phyloP scores from a whole-genome alignment of 345 rosid genomes.

The Pelargonium nanum region DNA sequence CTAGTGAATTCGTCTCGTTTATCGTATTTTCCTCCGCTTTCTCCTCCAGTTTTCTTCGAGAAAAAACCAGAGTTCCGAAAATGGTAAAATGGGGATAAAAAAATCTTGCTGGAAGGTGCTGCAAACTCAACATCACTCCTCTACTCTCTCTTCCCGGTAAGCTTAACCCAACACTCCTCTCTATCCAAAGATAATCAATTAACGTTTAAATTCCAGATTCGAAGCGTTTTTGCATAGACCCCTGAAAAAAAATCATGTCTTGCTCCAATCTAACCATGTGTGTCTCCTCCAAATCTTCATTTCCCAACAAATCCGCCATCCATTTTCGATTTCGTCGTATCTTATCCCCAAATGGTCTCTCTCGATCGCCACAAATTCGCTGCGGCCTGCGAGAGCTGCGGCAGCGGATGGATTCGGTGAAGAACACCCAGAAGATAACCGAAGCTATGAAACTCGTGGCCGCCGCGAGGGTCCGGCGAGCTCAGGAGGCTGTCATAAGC shows the following conservation, averaged over 20 bases:
- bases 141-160: not conserved
- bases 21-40: not conserved
- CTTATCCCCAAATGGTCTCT: constrained; percentile 5
- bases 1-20: too few relatives aligned
- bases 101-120: not conserved
- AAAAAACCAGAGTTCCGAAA: not conserved
- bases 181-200: not conserved
- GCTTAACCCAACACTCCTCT: not conserved
- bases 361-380: constrained; percentile 14
- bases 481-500: constrained; percentile 80
- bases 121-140: not conserved
- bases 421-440: constrained; percentile 57
- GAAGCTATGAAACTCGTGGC: constrained; percentile 86
- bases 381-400: constrained; percentile 57
- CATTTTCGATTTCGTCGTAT: constrained; percentile 12
- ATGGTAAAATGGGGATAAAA: too few relatives aligned
- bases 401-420: constrained; percentile 47
- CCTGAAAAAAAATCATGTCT: constrained; percentile 16
- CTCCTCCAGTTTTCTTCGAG: not conserved
- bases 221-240: not conserved
- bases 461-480: constrained; percentile 68
- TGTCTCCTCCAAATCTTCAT: constrained; percentile 22
- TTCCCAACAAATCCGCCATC: constrained; percentile 13
- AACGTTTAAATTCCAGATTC: not conserved
- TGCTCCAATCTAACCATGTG: constrained; percentile 21